Evolutionary conservation across 352 stramenopile genomes (phyloP).

Genomic region (Phytophthora pinifolia): DNA sequence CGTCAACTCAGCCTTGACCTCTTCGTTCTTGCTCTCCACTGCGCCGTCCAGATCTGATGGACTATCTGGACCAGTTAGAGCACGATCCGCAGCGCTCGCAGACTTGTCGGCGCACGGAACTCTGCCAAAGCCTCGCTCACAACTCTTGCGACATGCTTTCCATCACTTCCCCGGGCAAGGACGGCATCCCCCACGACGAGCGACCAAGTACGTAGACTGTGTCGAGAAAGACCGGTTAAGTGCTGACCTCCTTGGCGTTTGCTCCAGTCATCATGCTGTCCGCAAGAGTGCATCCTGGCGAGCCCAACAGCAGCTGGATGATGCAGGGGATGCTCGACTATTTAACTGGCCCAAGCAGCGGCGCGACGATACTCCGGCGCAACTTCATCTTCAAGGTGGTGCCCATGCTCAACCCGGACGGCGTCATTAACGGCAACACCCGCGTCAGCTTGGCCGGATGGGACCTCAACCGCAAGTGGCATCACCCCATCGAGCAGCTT

Average conservation of each 20-base stretch:
- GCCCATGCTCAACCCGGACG: slow-evolving; percentile 93
- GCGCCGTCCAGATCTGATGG: slow-evolving; percentile 52
- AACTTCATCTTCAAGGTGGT: slow-evolving; percentile 91
- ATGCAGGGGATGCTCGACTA: slow-evolving; percentile 94
- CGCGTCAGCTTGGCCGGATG: slow-evolving; percentile 84
- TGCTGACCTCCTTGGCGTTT: neutral
- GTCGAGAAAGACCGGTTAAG: neutral
- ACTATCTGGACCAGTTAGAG: slow-evolving; percentile 70
- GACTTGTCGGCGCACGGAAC: slow-evolving; percentile 58
- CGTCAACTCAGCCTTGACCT: no score
- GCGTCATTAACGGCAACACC: slow-evolving; percentile 92
- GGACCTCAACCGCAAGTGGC: slow-evolving; percentile 85
- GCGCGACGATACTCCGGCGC: slow-evolving; percentile 63
- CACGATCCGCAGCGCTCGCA: slow-evolving; percentile 40
- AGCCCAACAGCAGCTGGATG: slow-evolving; percentile 91
- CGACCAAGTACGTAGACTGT: slow-evolving; percentile 38
- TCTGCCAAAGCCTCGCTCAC: slow-evolving; percentile 86
- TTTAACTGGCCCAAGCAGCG: slow-evolving; percentile 65
- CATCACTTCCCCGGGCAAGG: slow-evolving; percentile 68
- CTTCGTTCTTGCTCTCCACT: no score
- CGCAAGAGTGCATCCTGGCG: slow-evolving; percentile 87
- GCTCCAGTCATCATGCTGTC: slow-evolving; percentile 81
- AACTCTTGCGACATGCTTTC: slow-evolving; percentile 89
- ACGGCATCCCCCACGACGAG: slow-evolving; percentile 46
- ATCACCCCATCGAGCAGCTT: slow-evolving; percentile 71